phyloP scores from a whole-genome alignment of 2,329 filamentous ascomycete species.

The Chrysosporium keratinophilum region DNA sequence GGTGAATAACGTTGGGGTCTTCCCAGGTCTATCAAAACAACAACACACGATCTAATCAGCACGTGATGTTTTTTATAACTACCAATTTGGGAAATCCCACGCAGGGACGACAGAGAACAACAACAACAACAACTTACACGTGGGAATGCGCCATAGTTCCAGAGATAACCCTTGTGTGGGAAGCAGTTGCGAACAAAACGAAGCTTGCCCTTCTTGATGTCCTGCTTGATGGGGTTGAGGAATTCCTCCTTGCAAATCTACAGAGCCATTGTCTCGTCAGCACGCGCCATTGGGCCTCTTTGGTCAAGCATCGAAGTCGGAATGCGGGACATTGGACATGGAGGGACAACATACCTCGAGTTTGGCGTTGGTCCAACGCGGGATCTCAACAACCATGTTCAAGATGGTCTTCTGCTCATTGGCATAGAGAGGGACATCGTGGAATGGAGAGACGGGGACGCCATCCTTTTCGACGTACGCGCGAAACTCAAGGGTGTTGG shows the following conservation, averaged over 20 bases:
- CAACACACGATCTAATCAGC: conserved; percentile 10
- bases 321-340: neutral
- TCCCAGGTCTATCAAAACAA: conserved; percentile 71
- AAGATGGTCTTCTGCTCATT: conserved; percentile 90
- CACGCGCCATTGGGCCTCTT: neutral
- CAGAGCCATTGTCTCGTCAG: neutral
- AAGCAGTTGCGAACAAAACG: conserved; percentile 99
- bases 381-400: conserved; percentile 99
- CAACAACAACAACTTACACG: conserved; percentile 53
- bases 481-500: conserved; percentile 92
- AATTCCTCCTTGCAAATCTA: conserved; percentile 98
- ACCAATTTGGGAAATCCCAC: neutral
- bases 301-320: neutral
- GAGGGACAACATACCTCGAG: conserved; percentile 62
- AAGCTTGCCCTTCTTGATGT: conserved; percentile 99
- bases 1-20: conserved; percentile 90
- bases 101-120: conserved; percentile 15
- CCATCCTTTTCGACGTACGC: conserved; percentile 98
- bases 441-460: conserved; percentile 85
- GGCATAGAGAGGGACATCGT: conserved; percentile 96
- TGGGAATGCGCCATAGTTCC: conserved; percentile 99
- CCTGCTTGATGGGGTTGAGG: conserved; percentile 99
- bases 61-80: conserved; percentile 7
- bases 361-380: conserved; percentile 99
- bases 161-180: conserved; percentile 99